Percentiles rank a stretch among this genome's conserved stretches.
Conservation (phyloP, 441 rosid species). For the Mallotus japonicus region DNA sequence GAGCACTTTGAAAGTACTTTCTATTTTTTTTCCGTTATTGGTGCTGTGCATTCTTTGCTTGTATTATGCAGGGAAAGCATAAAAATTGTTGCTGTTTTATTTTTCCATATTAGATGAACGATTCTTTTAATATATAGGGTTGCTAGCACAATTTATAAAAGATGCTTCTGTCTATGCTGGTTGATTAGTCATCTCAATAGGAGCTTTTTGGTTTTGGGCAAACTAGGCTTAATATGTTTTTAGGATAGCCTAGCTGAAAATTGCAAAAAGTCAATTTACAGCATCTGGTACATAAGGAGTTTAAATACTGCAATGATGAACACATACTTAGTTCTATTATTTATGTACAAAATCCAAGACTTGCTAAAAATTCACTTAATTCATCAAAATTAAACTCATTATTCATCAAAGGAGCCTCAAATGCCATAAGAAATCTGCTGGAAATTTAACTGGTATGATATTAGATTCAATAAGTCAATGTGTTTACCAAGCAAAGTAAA, state of each 20-base stretch:
- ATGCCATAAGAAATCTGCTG: too few species aligned
- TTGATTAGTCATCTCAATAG: too few species aligned
- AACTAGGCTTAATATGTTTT: not conserved
- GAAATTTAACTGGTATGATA: not conserved
- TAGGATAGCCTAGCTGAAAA: too few species aligned
- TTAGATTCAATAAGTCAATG: not conserved
- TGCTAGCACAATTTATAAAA: not conserved
- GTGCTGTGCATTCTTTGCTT: not conserved
- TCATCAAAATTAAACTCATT: not conserved
- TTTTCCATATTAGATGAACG: not conserved
- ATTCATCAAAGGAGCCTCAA: not conserved
- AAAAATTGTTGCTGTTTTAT: not conserved
- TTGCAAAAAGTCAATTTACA: too few species aligned
- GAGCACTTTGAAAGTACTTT: conserved; percentile 9
- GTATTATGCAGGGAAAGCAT: not conserved
- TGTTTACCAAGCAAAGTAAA: not conserved
- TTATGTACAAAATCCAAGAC: not conserved
- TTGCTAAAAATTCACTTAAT: not conserved
- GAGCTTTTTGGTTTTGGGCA: not conserved
- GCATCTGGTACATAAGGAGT: not conserved
- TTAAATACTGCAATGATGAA: not conserved
- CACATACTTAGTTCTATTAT: not conserved
- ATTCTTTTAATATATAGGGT: not conserved
- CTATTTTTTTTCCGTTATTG: not conserved
- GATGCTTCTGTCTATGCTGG: not conserved